Evolutionary conservation across 129 eudicot species (phyloP), one percentile per base, ranked within the genome.

Genomic region (Ambrosia trifida): DNA sequence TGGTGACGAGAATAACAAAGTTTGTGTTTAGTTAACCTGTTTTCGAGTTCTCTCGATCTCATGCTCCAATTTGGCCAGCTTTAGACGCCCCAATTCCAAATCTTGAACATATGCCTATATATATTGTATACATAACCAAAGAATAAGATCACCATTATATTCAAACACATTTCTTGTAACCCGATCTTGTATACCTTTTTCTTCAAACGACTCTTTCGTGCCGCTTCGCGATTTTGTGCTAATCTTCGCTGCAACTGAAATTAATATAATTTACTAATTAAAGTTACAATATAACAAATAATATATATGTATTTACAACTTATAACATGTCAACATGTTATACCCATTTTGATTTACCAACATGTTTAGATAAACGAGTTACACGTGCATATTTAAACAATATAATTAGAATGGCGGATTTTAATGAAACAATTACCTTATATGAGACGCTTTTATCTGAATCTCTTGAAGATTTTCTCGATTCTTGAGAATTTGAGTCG

Each of bases 181-280:
- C 7, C 3, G 62, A 10, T 2, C n/a, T 19, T 36, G 6, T 17
- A 32, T 75, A 88, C 97, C 97, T 91, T 91, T 80, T 83, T 88
- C 57, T 91, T 66, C 58, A 82, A 45, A 28, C 97, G 90, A 76
- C 97, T 88, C 69, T 83, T 91, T 13, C 89, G 78, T 56, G 97
- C 97, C 79, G 97, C 96, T 88, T 86, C 97, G 56, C 97, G 96
- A 61, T 91, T 91, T 79, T 91, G 96, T 28, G 94, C 94, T 68
- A 88, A 72, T 31, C 97, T 94, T 72, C 96, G 51, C 85, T 84
- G 82, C 38, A 79, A 74, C 97, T 91, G 83, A 56, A 68, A 78
- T 30, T 47, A 10, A 46, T 33, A 5, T 16, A 45, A 30, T 40
- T 19, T 9, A 9, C 13, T 3, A 46, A 50, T n/a, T n/a, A n/a